phyloP scores from a whole-genome alignment of 2,329 filamentous ascomycete species.

The Alternaria triticimaculans region DNA sequence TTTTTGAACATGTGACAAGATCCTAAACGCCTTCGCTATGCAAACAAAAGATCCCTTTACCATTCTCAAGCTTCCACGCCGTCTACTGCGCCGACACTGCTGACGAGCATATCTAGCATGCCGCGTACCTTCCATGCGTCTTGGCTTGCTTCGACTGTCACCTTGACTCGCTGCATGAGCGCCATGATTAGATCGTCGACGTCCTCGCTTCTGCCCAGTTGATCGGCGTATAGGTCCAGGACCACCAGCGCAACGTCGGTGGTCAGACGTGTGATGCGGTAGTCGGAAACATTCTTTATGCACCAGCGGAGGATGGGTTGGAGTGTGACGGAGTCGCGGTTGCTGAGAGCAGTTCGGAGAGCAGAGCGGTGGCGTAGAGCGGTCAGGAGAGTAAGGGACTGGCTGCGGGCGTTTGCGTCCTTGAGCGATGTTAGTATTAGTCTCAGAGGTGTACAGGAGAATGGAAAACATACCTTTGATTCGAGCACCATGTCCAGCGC shows the following conservation, averaged over 20 bases:
- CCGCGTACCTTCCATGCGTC: conserved; percentile 81
- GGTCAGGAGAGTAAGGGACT: conserved; percentile 76
- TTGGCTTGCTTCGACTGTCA: conserved; percentile 83
- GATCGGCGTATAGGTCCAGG: conserved; percentile 85
- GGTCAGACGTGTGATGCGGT: conserved; percentile 79
- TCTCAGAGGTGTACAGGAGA: not conserved
- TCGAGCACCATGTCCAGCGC: conserved; percentile 81
- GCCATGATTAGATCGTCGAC: conserved; percentile 73
- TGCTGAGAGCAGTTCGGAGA: conserved; percentile 65
- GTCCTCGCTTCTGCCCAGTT: conserved; percentile 74
- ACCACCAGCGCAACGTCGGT: conserved; percentile 83
- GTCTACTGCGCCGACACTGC: conserved; percentile 56
- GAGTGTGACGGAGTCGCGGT: conserved; percentile 80
- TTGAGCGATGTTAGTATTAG: conserved; percentile 16
- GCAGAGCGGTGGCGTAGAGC: conserved; percentile 12
- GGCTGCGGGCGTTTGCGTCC: conserved; percentile 40
- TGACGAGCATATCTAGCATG: conserved; percentile 82
- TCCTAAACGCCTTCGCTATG: conserved; percentile 49
- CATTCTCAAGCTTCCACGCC: conserved; percentile 18
- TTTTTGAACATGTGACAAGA: conserved; percentile 10
- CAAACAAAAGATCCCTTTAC: conserved; percentile 22
- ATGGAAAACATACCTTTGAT: conserved; percentile 37
- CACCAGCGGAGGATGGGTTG: conserved; percentile 86
- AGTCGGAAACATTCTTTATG: conserved; percentile 79
- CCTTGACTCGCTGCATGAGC: conserved; percentile 73